These are phyloP conservation scores for Aspergillus fijiensis DNA, from an alignment of 2,329 filamentous ascomycete genomes.

Conservation along the genomic window DNA sequence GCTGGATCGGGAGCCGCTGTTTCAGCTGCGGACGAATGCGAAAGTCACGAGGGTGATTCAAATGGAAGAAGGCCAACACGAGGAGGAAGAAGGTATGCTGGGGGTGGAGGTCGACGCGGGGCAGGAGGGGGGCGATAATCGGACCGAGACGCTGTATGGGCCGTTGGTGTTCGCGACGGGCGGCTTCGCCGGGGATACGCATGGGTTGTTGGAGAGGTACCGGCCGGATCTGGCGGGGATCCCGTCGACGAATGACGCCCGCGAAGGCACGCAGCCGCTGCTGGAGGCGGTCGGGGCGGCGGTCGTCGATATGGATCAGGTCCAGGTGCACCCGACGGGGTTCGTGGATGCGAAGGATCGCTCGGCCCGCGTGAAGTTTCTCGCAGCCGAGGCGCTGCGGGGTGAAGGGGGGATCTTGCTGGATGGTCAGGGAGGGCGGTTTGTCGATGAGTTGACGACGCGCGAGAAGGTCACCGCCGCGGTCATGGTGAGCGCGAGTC, in stretches of 20 bases:
- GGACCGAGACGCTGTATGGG: constrained; percentile 43
- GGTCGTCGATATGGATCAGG: constrained; percentile 49
- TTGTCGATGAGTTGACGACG: constrained; percentile 64
- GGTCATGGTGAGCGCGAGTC: constrained; percentile 45
- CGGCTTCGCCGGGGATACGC: constrained; percentile 63
- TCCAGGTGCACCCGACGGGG: constrained; percentile 66
- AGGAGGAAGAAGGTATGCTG: constrained; percentile 38
- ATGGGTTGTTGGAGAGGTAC: constrained; percentile 56
- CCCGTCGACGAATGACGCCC: constrained; percentile 63
- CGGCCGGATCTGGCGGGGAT: constrained; percentile 59
- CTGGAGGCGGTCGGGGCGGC: constrained; percentile 43
- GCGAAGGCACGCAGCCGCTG: constrained; percentile 54
- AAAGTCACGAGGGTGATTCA: constrained; percentile 55
- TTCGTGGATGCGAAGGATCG: constrained; percentile 58
- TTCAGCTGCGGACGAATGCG: constrained; percentile 54
- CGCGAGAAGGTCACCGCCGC: constrained; percentile 56
- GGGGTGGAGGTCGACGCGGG: constrained; percentile 54
- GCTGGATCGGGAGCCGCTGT: constrained; percentile 51
- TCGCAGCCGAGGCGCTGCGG: constrained; percentile 62
- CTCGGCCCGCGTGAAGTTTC: constrained; percentile 55
- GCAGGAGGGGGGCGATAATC: constrained; percentile 28
- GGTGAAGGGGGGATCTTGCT: constrained; percentile 64
- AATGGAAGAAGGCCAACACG: constrained; percentile 12
- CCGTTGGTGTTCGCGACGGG: constrained; percentile 62
- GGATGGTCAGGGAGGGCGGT: constrained; percentile 47